A percentile compares a stretch with the other conserved stretches of the same genome.
These are phyloP conservation scores for Hymenoscyphus occultus DNA, from an alignment of 2,329 filamentous ascomycete species.

Conservation along the genomic window DNA sequence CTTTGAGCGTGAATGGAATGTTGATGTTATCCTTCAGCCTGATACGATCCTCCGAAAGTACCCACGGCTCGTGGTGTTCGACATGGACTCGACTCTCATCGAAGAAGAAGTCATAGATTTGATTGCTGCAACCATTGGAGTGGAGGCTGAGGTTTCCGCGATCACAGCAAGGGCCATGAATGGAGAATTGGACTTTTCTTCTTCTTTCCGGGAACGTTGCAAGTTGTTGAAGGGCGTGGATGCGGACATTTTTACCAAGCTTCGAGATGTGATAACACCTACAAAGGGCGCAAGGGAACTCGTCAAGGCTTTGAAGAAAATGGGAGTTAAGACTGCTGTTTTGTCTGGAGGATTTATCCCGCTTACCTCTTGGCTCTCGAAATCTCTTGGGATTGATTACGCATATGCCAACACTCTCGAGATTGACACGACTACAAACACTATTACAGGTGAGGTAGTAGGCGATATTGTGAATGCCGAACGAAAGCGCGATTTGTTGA, in stretches of 20 bases:
- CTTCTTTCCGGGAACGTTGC: constrained; percentile 77
- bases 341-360: constrained; percentile 90
- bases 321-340: constrained; percentile 87
- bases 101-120: constrained; percentile 97
- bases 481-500: constrained; percentile 68
- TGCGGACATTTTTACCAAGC: constrained; percentile 71
- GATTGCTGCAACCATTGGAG: constrained; percentile 78
- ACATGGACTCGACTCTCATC: constrained; percentile 98
- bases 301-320: constrained; percentile 67
- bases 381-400: constrained; percentile 78
- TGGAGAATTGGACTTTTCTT: constrained; percentile 89
- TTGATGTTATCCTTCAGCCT: constrained; percentile 74
- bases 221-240: constrained; percentile 77
- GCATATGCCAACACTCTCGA: constrained; percentile 84
- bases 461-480: constrained; percentile 73
- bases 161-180: constrained; percentile 96
- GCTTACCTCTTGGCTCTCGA: constrained; percentile 81
- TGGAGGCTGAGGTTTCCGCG: constrained; percentile 77
- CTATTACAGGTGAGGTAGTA: constrained; percentile 68
- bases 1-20: constrained; percentile 86
- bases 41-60: constrained; percentile 73
- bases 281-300: constrained; percentile 78
- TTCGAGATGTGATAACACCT: constrained; percentile 73
- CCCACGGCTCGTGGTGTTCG: constrained; percentile 87
- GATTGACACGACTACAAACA: constrained; percentile 51